Conservation (phyloP, 768 basidiomycete species). For the Fomitopsis pulvina region DNA sequence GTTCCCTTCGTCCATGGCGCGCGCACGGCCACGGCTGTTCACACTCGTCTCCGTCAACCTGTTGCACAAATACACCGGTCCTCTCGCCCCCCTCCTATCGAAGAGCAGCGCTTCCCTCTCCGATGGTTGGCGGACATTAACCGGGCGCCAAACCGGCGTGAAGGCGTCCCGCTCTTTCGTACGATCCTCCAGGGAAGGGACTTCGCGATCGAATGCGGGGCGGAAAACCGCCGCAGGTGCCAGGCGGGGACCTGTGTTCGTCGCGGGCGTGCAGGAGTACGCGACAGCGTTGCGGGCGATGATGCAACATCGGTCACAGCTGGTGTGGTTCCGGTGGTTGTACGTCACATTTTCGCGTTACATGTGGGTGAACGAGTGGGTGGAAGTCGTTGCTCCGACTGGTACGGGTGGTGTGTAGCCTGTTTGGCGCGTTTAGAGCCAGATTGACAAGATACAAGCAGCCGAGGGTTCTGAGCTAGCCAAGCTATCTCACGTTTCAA, state of each 20-base stretch:
- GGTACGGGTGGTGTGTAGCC: neutral
- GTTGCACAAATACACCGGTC: conserved; percentile 52
- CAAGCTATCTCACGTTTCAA: too few species aligned
- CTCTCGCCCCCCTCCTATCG: conserved; percentile 42
- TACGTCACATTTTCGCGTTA: conserved; percentile 77
- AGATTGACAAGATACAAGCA: neutral
- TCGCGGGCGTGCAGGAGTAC: conserved; percentile 54
- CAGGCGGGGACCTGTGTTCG: conserved; percentile 33
- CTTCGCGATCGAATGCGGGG: neutral
- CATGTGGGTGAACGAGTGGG: conserved; percentile 91
- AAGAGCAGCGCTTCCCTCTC: conserved; percentile 36
- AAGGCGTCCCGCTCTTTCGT: neutral
- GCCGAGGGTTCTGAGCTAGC: too few species aligned
- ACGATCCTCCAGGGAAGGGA: neutral
- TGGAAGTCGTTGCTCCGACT: conserved; percentile 33
- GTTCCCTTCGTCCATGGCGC: conserved; percentile 9
- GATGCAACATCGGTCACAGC: conserved; percentile 64
- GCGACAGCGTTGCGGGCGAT: conserved; percentile 58
- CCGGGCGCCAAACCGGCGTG: conserved; percentile 2
- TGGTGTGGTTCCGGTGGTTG: conserved; percentile 87
- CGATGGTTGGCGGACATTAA: neutral
- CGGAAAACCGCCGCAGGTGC: neutral
- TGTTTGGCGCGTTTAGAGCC: neutral
- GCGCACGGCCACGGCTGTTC: conserved; percentile 38
- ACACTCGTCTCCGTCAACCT: conserved; percentile 54